Percentiles rank a stretch among this genome's conserved stretches.
phyloP scores from a whole-genome alignment of 768 basidiomycete species.

The Galerina sulciceps region DNA sequence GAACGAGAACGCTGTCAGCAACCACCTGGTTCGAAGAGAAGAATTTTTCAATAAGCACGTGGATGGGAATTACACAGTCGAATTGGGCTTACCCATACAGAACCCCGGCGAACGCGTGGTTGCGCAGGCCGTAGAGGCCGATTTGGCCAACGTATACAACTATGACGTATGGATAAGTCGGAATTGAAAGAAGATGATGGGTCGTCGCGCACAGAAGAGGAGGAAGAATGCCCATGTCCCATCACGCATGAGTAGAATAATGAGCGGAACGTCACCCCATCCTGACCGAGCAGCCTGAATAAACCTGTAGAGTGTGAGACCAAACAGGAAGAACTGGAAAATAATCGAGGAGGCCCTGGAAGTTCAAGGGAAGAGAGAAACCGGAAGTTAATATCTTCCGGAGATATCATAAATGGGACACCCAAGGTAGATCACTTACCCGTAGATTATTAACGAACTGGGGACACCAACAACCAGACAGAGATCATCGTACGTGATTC shows the following conservation, averaged over 20 bases:
- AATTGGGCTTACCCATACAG: slow-evolving; percentile 32
- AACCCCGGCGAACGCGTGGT: slow-evolving; percentile 30
- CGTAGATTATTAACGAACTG: slow-evolving; percentile 32
- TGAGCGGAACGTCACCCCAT: slow-evolving; percentile 45
- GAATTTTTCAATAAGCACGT: background rate
- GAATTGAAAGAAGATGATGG: background rate
- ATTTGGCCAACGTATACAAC: slow-evolving; percentile 31
- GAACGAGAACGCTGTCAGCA: slow-evolving; percentile 38
- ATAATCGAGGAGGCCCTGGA: slow-evolving; percentile 31
- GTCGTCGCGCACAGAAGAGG: slow-evolving; percentile 36
- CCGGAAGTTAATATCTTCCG: background rate
- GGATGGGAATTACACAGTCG: background rate
- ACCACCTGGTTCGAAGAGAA: slow-evolving; percentile 29
- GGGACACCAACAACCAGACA: slow-evolving; percentile 35
- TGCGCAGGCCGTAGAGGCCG: slow-evolving; percentile 26
- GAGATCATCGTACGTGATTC: slow-evolving; percentile 35
- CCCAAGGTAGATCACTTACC: slow-evolving; percentile 23
- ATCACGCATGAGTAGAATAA: slow-evolving; percentile 47
- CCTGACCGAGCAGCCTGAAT: slow-evolving; percentile 34
- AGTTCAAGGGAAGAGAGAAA: background rate
- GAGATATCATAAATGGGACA: background rate
- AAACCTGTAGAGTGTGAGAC: slow-evolving; percentile 42
- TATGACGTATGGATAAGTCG: slow-evolving; percentile 10
- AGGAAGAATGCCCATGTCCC: slow-evolving; percentile 47
- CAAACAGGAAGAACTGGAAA: slow-evolving; percentile 44